Base-by-base conservation (phyloP, 2,329 filamentous ascomycete genomes). In the Alternaria brassicae region DNA sequence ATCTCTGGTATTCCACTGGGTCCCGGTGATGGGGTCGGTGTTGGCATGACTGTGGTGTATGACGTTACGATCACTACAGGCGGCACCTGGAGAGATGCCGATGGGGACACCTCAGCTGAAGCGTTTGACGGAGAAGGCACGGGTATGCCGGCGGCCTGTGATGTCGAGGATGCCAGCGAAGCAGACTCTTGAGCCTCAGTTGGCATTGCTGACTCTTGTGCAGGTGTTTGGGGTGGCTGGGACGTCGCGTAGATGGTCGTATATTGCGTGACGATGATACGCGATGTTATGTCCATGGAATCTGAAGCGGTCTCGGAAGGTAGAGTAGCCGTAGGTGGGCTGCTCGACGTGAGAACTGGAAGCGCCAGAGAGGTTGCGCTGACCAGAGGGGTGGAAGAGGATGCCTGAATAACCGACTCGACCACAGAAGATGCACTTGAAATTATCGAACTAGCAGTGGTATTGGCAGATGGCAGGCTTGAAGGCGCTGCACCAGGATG, bases 1-100 rank as follows among this genome's bases (percentile, higher is more conserved):
- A 50, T 28, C 32, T 53, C 34, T 1, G 60, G 58, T 40, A 47
- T 25, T 39, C 37, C 13, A 3, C 59, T 55, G 15, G 64, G 45
- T n/a, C 45, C 15, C 17, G 59, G 10, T 28, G 50, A 17, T 2
- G 58, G 12, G 23, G 51, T 21, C 3, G 59, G 19, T 13, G 48
- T 41, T 34, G 63, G 58, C 23, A 64, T 59, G 32, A 74, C 60
- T 5, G 73, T 76, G 3, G 74, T 76, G 58, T 70, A 76, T 19
- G 70, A 61, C 3, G 74, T 76, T 27, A 75, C 55, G 4, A 72
- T 71, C 4, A 74, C 63, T 13, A 75, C 68, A n/a, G 72, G 70
- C 17, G 72, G 72, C 1, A 68, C 50, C 6, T 55, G 59, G 12
- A 69, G 45, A 32, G 65, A 57, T 7, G 68, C 63, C 4, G 69